phyloP scores from a whole-genome alignment of 805 yeast species.

The Wickerhamomyces xylosicus region DNA sequence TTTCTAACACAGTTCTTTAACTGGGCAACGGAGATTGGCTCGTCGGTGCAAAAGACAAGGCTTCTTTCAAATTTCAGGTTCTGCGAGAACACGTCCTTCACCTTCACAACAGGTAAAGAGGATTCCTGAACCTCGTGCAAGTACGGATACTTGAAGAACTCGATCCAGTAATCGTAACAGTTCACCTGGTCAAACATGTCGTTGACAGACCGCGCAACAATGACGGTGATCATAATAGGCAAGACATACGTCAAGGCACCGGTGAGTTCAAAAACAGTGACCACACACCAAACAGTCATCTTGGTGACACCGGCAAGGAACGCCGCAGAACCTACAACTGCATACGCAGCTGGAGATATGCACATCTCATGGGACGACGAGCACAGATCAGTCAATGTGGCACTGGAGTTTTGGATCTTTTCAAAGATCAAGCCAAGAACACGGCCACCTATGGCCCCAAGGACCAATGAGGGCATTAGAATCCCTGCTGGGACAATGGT shows the following conservation, averaged over 20 bases:
- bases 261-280: constrained; percentile 71
- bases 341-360: constrained; percentile 80
- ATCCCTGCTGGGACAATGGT: constrained; percentile 60
- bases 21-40: constrained; percentile 17
- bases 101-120: constrained; percentile 27
- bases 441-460: constrained; percentile 55
- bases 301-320: constrained; percentile 74
- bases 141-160: constrained; percentile 29
- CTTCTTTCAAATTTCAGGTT: constrained; percentile 25
- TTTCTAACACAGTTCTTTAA: constrained; percentile 13
- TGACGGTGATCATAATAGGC: constrained; percentile 79
- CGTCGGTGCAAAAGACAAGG: constrained; percentile 22
- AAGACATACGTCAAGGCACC: constrained; percentile 79
- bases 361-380: constrained; percentile 37
- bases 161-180: constrained; percentile 54
- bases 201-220: constrained; percentile 63
- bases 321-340: constrained; percentile 82
- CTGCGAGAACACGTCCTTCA: constrained; percentile 15
- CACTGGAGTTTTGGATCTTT: constrained; percentile 30
- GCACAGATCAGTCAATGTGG: constrained; percentile 27
- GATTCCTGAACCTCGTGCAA: constrained; percentile 27
- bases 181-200: constrained; percentile 51
- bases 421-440: constrained; percentile 43
- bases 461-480: constrained; percentile 48
- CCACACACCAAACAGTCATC: constrained; percentile 71